Evolutionary conservation across 2,329 filamentous ascomycete genomes (phyloP).

Genomic region (Dactylellina sp.): DNA sequence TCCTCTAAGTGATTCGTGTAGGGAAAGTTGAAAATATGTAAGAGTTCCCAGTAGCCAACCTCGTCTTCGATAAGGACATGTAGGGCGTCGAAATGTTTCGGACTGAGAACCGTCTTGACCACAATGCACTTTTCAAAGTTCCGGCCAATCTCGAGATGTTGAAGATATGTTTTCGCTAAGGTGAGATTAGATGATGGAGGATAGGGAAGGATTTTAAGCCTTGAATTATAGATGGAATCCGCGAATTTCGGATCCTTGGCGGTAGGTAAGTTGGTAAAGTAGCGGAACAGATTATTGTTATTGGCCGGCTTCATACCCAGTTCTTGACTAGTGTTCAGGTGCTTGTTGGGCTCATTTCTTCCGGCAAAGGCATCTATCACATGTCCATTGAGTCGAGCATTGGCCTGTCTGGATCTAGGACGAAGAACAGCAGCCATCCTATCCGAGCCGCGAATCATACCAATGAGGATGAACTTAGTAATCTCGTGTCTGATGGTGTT

Average conservation of each 20-base stretch:
- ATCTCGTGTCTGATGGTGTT: constrained; percentile 22
- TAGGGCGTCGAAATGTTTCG: constrained; percentile 38
- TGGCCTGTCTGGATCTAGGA: constrained; percentile 10
- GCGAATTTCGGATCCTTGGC: constrained; percentile 7
- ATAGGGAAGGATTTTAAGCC: constrained; percentile 21
- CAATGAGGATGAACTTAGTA: background rate
- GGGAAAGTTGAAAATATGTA: constrained; percentile 44
- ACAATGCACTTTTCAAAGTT: constrained; percentile 18
- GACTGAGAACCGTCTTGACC: constrained; percentile 31
- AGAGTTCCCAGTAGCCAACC: constrained; percentile 25
- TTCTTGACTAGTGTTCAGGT: background rate
- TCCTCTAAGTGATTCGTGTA: constrained; percentile 33
- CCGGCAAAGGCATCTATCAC: background rate
- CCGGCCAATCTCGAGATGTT: constrained; percentile 14
- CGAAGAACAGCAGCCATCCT: constrained; percentile 28
- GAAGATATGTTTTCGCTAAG: background rate
- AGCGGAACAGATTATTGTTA: constrained; percentile 30
- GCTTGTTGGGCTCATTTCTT: background rate
- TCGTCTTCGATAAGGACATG: constrained; percentile 49
- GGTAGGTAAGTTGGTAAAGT: constrained; percentile 20
- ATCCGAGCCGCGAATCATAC: background rate
- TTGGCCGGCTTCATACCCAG: constrained; percentile 11
- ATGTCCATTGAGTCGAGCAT: constrained; percentile 22
- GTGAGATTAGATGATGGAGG: constrained; percentile 19
- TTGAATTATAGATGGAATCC: constrained; percentile 19